Evolutionary conservation across 345 rosid genomes (phyloP), one percentile per base, ranked within the genome.

Genomic region (Geranium rotundifolium): DNA sequence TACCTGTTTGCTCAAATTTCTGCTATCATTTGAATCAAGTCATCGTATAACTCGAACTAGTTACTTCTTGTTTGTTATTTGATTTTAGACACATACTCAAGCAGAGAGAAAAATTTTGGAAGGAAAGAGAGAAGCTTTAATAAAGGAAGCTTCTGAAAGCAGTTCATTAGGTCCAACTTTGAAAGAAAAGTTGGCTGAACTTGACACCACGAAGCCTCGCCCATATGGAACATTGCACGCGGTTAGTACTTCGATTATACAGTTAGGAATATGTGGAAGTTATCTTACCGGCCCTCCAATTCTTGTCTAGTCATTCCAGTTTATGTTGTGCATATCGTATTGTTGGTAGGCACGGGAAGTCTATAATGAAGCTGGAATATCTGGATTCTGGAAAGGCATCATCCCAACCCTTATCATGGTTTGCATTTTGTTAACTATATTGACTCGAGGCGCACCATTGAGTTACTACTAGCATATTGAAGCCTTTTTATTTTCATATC

Each of bases 341-440:
- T 56, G 20, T 57, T 59, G 46, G 18, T 65, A 84, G 90, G 91
- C 79, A 46, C 56, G 58, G n/a, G 86, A 85, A 69, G 77, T 85
- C 59, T 81, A 77, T 64, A 72, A 52, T 57, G 91, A 85, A 76
- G 80, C 88, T 54, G 91, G 91, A 69, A 60, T 82, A 52, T 10
- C 69, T 57, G 86, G 91, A 72, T 82, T 81, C 73, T 85, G 91
- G 91, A 85, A 85, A 75, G 91, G 91, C 65, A 76, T 85, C 68
- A 62, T 85, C 62, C 91, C 91, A 18, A 81, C 91, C 20, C 83
- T 85, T 52, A 74, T 85, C 49, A 85, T 85, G 91, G 91, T 85
- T 61, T 76, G 87, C 60, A 23, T 52, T 54, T 23, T 29, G 15
- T 19, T 46, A 12, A 41, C 59, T 39, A 61, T 62, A 58, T 27